These are phyloP conservation scores for Hortiboletus rubellus DNA, from an alignment of 1,284 basidiomycete species.

Conservation along the genomic window DNA sequence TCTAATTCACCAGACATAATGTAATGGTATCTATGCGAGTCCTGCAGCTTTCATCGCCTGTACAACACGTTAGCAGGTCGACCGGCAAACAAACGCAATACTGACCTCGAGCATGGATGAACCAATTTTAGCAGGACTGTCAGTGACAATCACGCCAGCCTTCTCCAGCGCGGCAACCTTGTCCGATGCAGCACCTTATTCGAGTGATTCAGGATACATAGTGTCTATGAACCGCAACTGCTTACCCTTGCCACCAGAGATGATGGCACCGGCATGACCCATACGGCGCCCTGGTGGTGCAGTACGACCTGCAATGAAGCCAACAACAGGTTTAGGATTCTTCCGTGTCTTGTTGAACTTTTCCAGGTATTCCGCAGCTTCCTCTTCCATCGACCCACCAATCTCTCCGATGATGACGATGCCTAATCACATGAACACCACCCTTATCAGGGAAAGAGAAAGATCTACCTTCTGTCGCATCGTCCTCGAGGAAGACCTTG, in stretches of 20 bases:
- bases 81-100: conserved; percentile 3
- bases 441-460: not conserved
- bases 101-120: conserved; percentile 80
- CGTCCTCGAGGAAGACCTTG: conserved; percentile 95
- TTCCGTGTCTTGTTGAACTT: conserved; percentile 88
- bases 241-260: conserved; percentile 93
- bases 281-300: conserved; percentile 97
- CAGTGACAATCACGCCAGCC: conserved; percentile 92
- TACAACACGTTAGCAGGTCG: conserved; percentile 5
- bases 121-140: conserved; percentile 96
- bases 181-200: conserved; percentile 83
- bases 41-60: conserved; percentile 87
- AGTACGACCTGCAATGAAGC: conserved; percentile 97
- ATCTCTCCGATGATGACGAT: conserved; percentile 99
- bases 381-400: conserved; percentile 99
- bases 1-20: conserved; percentile 1
- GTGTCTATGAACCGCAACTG: not conserved
- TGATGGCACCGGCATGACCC: conserved; percentile 99
- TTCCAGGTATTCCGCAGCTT: conserved; percentile 95
- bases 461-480: conserved; percentile 77
- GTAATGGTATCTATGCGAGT: conserved; percentile 54
- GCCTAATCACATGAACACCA: conserved; percentile 46
- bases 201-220: not conserved
- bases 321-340: conserved; percentile 94
- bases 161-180: conserved; percentile 94